These are phyloP conservation scores for Neurospora sp. DNA, from an alignment of 495 filamentous ascomycete genomes.

Conservation along the genomic window DNA sequence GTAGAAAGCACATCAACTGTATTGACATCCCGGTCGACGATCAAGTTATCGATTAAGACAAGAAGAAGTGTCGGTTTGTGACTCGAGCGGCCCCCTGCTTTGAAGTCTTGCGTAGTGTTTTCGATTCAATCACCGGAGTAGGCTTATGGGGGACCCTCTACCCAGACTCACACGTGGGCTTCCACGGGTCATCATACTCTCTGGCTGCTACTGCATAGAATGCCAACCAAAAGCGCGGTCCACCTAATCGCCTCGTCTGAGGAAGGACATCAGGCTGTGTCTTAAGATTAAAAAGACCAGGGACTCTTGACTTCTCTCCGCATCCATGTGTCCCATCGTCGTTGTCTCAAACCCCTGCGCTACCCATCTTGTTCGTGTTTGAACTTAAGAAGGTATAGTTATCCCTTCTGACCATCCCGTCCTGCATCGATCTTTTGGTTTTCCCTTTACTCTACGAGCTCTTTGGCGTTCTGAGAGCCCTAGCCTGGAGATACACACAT, in stretches of 20 bases:
- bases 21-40: neutral
- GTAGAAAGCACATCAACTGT: neutral
- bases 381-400: slow-evolving; percentile 21
- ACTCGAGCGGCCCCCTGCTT: slow-evolving; percentile 26
- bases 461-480: neutral
- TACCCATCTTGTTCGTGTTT: slow-evolving; percentile 11
- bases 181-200: slow-evolving; percentile 3
- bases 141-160: slow-evolving; percentile 3
- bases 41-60: slow-evolving; percentile 1
- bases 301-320: slow-evolving; percentile 19
- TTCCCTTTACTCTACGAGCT: slow-evolving; percentile 1
- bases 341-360: slow-evolving; percentile 28
- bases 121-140: slow-evolving; percentile 22
- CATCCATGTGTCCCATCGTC: slow-evolving; percentile 19
- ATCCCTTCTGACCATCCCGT: slow-evolving; percentile 9
- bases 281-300: slow-evolving; percentile 19
- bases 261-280: slow-evolving; percentile 11
- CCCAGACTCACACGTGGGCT: slow-evolving; percentile 17
- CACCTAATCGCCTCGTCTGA: slow-evolving; percentile 12
- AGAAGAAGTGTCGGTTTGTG: slow-evolving; percentile 16
- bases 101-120: slow-evolving; percentile 18
- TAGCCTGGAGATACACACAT: slow-evolving; percentile 5
- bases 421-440: neutral
- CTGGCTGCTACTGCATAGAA: slow-evolving; percentile 8
- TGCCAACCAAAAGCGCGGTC: slow-evolving; percentile 13